Conservation (phyloP, 495 filamentous ascomycete species). For the Podospora conica region DNA sequence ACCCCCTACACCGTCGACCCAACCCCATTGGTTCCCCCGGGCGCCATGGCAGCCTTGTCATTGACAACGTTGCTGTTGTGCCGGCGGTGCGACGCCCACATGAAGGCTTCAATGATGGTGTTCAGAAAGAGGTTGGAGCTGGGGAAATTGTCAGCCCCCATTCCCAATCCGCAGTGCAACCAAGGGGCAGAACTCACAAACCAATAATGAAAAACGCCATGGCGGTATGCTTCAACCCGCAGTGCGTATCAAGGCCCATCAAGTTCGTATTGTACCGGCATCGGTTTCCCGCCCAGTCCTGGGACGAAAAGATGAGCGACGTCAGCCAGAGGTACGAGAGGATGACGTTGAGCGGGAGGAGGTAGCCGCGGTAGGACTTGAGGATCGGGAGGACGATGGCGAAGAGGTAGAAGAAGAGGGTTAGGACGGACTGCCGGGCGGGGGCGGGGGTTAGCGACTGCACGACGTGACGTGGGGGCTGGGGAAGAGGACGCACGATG, state of each 20-base stretch:
- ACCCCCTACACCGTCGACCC: not conserved
- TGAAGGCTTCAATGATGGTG: conserved; percentile 20
- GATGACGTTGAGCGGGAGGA: conserved; percentile 23
- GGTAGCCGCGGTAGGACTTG: conserved; percentile 27
- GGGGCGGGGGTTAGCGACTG: not conserved
- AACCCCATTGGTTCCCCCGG: not conserved
- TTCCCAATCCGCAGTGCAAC: not conserved
- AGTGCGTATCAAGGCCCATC: not conserved
- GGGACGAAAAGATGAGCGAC: conserved; percentile 25
- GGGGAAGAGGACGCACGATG: conserved; percentile 15
- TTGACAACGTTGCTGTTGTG: not conserved
- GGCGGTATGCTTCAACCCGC: conserved; percentile 23
- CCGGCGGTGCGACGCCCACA: conserved; percentile 17
- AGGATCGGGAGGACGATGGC: conserved; percentile 19
- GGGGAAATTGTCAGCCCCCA: not conserved
- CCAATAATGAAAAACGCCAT: conserved; percentile 26
- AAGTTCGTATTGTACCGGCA: conserved; percentile 12
- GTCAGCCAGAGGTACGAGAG: conserved; percentile 33
- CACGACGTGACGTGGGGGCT: not conserved
- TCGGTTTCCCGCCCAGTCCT: conserved; percentile 19
- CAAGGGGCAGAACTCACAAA: conserved; percentile 16
- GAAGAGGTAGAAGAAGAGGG: conserved; percentile 23
- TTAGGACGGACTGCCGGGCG: conserved; percentile 23
- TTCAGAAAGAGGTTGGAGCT: conserved; percentile 21
- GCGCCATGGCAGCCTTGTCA: not conserved